A percentile compares a stretch with the other conserved stretches of the same genome.
Conservation (phyloP, 1,139 yeast species). For the Debaryomycetaceae sp. region DNA sequence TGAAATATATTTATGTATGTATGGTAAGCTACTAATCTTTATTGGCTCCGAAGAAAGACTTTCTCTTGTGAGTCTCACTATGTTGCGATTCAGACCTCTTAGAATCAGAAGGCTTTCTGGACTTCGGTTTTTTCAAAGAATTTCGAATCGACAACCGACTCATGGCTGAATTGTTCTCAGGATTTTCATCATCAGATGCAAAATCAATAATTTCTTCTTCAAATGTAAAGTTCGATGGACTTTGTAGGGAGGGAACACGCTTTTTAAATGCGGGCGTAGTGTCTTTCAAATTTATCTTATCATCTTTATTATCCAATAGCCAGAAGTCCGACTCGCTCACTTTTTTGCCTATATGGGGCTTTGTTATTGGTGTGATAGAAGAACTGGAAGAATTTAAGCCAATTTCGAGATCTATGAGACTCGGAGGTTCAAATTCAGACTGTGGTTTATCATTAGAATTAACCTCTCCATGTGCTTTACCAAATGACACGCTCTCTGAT, state of each 20-base stretch:
- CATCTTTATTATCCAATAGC: background rate
- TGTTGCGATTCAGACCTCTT: slow-evolving; percentile 31
- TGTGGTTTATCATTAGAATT: background rate
- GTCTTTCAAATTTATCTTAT: slow-evolving; percentile 3
- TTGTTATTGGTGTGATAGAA: slow-evolving; percentile 20
- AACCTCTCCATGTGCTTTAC: background rate
- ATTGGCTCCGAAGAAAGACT: slow-evolving; percentile 28
- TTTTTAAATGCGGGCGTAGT: slow-evolving; percentile 31
- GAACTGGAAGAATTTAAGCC: slow-evolving; percentile 34
- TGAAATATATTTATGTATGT: slow-evolving; percentile 2
- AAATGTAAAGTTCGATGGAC: slow-evolving; percentile 31
- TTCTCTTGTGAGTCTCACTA: slow-evolving; percentile 26
- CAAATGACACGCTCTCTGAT: background rate
- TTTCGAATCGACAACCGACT: slow-evolving; percentile 41
- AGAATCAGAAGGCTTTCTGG: slow-evolving; percentile 23
- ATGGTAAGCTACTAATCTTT: slow-evolving; percentile 2
- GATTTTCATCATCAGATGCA: slow-evolving; percentile 48
- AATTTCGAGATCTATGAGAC: slow-evolving; percentile 38
- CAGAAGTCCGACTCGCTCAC: background rate
- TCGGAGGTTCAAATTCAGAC: background rate
- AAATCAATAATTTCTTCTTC: slow-evolving; percentile 48
- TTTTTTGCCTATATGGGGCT: slow-evolving; percentile 11
- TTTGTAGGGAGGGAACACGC: slow-evolving; percentile 27
- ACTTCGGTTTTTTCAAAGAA: slow-evolving; percentile 35
- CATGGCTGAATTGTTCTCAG: slow-evolving; percentile 37